A percentile compares a stretch with the other conserved stretches of the same genome.
phyloP scores from a whole-genome alignment of 176 grass and related monocot species.

The Lolium perenne region DNA sequence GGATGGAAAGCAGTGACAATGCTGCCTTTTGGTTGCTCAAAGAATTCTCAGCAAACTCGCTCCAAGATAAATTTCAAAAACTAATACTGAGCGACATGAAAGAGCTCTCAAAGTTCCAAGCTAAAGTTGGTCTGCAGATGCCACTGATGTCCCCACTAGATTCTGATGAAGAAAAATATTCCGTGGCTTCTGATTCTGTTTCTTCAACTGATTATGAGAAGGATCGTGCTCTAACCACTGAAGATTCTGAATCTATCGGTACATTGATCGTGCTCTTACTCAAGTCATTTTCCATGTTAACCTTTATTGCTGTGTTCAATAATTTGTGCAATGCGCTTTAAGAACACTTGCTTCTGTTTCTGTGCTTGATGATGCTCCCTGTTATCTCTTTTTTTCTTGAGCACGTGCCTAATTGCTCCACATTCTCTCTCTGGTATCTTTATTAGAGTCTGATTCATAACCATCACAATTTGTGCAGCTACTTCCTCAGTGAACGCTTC shows the following conservation, averaged over 20 bases:
- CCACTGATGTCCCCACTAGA: constrained; percentile 72
- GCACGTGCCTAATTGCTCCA: neutral
- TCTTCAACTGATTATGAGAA: constrained; percentile 73
- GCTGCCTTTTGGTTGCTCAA: constrained; percentile 92
- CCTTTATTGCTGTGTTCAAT: constrained; percentile 21
- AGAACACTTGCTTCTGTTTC: constrained; percentile 39
- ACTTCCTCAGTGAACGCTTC: constrained; percentile 32
- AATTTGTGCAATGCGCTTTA: constrained; percentile 42
- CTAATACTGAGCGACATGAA: constrained; percentile 90
- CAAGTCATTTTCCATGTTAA: constrained; percentile 8
- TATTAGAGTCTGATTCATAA: constrained; percentile 42
- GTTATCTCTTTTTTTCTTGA: neutral
- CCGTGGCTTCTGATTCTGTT: constrained; percentile 89
- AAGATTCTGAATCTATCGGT: constrained; percentile 79
- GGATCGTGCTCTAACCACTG: constrained; percentile 44
- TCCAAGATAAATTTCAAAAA: constrained; percentile 94
- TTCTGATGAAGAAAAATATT: constrained; percentile 98
- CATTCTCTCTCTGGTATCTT: neutral
- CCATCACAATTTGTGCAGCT: constrained; percentile 39
- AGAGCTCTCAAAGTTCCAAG: constrained; percentile 67
- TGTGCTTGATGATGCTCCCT: neutral
- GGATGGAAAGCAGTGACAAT: constrained; percentile 85
- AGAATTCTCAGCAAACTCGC: constrained; percentile 82
- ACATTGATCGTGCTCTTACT: constrained; percentile 19
- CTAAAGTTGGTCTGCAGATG: constrained; percentile 74